Percentiles rank a stretch among this genome's conserved stretches.
These are phyloP conservation scores for Diaporthe sp. DNA, from an alignment of 2,329 filamentous ascomycete species.

Conservation along the genomic window DNA sequence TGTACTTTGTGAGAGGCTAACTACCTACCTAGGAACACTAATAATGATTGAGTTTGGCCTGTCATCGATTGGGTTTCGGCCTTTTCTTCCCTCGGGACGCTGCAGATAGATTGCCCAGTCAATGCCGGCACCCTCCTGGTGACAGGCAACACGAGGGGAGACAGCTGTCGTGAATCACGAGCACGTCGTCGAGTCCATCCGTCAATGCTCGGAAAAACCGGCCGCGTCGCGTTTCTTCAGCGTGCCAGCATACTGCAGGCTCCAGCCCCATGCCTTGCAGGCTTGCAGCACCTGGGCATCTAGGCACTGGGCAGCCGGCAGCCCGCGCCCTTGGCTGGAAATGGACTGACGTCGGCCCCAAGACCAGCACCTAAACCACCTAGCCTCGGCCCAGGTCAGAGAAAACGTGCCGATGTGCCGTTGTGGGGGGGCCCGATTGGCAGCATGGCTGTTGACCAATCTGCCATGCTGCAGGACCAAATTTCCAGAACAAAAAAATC, in stretches of 20 bases:
- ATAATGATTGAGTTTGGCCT: neutral
- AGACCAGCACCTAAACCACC: neutral
- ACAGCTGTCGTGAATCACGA: conserved; percentile 25
- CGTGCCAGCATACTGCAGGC: neutral
- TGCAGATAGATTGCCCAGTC: neutral
- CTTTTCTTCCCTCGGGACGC: neutral
- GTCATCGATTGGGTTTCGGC: conserved; percentile 16
- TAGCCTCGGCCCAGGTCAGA: conserved; percentile 3
- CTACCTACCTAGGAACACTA: neutral
- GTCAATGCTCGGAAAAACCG: conserved; percentile 4
- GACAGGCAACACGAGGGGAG: conserved; percentile 8
- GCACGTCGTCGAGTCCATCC: neutral
- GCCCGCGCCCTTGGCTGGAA: conserved; percentile 11
- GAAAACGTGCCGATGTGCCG: conserved; percentile 29
- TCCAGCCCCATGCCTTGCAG: neutral
- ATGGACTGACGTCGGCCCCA: conserved; percentile 7
- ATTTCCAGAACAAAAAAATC: conserved; percentile 4
- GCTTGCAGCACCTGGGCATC: conserved; percentile 1
- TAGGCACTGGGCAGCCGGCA: neutral
- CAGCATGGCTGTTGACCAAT: neutral
- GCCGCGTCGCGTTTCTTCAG: neutral
- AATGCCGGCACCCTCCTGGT: conserved; percentile 3
- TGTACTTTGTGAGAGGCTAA: neutral
- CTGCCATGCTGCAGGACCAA: conserved; percentile 16
- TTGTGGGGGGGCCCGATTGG: neutral